Conservation (phyloP, 1,284 basidiomycete genomes). For the Mycena sp. region DNA sequence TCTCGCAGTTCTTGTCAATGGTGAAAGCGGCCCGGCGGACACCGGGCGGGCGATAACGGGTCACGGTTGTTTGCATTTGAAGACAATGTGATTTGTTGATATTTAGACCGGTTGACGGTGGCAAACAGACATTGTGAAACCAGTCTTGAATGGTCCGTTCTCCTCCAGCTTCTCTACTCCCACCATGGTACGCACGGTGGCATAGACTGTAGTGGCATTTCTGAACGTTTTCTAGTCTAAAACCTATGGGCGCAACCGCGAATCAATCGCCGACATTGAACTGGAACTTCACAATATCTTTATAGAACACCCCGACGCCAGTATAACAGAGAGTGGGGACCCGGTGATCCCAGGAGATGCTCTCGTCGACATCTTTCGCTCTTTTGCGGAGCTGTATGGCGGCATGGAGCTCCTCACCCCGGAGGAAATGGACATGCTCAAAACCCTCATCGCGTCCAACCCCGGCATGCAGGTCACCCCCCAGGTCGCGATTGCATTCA, state of each 20-base stretch:
- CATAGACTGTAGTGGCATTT: not conserved
- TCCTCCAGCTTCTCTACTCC: not conserved
- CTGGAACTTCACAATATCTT: conserved; percentile 73
- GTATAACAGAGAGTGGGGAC: conserved; percentile 62
- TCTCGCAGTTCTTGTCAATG: too few relatives aligned
- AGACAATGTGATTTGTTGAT: not conserved
- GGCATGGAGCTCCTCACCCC: conserved; percentile 65
- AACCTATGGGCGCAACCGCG: conserved; percentile 62
- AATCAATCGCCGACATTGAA: conserved; percentile 75
- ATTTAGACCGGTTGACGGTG: not conserved
- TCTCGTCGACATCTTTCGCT: conserved; percentile 72
- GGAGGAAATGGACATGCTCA: conserved; percentile 67
- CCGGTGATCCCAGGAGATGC: conserved; percentile 71
- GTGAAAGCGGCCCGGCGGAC: too few relatives aligned
- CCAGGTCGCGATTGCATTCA: conserved; percentile 67
- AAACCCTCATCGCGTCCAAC: conserved; percentile 61
- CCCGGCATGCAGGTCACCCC: conserved; percentile 76
- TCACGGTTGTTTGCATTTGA: too few relatives aligned
- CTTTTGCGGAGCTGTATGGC: conserved; percentile 66
- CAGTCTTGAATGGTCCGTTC: too few relatives aligned
- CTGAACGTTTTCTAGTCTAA: conserved; percentile 17
- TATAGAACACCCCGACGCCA: conserved; percentile 64
- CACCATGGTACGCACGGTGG: conserved; percentile 22
- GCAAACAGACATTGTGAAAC: too few relatives aligned
- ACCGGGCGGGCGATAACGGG: too few relatives aligned